phyloP scores from a whole-genome alignment of 495 filamentous ascomycete genomes.

The Podospora fimiseda region DNA sequence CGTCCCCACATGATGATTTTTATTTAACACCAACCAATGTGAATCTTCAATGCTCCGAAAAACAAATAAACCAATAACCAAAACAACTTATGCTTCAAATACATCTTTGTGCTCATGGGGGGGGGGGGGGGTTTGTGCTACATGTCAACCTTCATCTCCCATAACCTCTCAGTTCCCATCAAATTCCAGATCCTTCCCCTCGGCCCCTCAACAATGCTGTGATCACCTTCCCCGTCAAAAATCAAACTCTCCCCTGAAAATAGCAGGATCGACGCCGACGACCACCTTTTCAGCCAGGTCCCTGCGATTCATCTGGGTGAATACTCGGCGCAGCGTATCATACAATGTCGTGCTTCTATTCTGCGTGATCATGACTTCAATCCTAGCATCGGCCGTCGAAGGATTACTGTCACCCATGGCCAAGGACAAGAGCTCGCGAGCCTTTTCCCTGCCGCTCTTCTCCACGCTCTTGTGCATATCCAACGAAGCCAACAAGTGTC shows the following conservation, averaged over 20 bases:
- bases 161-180: slow-evolving; percentile 11
- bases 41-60: no score
- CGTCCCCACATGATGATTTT: no score
- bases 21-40: no score
- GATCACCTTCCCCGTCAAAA: slow-evolving; percentile 37
- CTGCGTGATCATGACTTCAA: slow-evolving; percentile 77
- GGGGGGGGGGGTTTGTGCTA: no score
- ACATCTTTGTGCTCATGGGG: neutral
- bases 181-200: slow-evolving; percentile 12
- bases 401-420: slow-evolving; percentile 45
- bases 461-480: slow-evolving; percentile 97
- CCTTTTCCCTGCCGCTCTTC: slow-evolving; percentile 73
- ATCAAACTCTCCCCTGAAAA: slow-evolving; percentile 63
- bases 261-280: slow-evolving; percentile 82
- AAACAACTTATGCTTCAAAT: neutral
- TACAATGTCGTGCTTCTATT: slow-evolving; percentile 96
- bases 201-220: neutral
- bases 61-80: slow-evolving; percentile 4
- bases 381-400: slow-evolving; percentile 48
- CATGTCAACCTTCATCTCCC: slow-evolving; percentile 11
- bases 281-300: slow-evolving; percentile 84
- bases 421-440: slow-evolving; percentile 71
- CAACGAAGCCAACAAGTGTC: slow-evolving; percentile 86
- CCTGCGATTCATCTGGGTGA: slow-evolving; percentile 84
- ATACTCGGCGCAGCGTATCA: slow-evolving; percentile 86